Conservation (phyloP, 495 filamentous ascomycete species). For the Aspergillus cristatus region DNA sequence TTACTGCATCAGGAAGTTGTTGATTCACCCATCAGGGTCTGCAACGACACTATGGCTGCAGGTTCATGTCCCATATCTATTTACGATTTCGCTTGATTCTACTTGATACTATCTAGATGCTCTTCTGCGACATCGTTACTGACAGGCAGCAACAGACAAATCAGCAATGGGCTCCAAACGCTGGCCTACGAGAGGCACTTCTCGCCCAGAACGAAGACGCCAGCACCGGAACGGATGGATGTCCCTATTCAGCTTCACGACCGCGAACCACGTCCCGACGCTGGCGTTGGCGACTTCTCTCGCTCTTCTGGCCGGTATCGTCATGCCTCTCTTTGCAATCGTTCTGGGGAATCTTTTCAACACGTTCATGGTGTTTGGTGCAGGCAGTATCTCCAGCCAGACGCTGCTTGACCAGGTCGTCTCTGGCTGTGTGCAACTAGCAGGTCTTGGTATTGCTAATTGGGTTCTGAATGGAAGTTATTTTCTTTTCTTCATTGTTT, state of each 20-base stretch:
- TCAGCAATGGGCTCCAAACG: conserved; percentile 1
- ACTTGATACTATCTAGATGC: not conserved
- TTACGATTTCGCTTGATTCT: no score
- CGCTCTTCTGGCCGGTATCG: conserved; percentile 51
- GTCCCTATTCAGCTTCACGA: conserved; percentile 66
- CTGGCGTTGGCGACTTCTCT: conserved; percentile 44
- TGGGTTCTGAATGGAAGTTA: conserved; percentile 60
- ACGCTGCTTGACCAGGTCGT: conserved; percentile 48
- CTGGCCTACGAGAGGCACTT: not conserved
- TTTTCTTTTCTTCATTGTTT: conserved; percentile 59
- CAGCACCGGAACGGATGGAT: conserved; percentile 23
- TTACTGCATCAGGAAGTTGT: no score
- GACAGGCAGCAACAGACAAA: no score
- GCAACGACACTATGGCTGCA: no score
- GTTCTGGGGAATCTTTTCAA: conserved; percentile 72
- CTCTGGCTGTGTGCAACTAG: conserved; percentile 48
- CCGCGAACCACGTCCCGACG: conserved; percentile 45
- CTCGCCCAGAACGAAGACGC: not conserved
- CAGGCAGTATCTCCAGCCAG: conserved; percentile 35
- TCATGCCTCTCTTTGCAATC: conserved; percentile 56
- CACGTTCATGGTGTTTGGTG: conserved; percentile 56
- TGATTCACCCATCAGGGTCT: no score
- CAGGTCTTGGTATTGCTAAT: conserved; percentile 47
- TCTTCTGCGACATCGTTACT: not conserved
- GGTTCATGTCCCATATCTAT: no score